Evolutionary conservation across 108 stramenopile genomes (phyloP), one percentile per base, ranked within the genome.

Genomic region (Cyclostephanos tholiformis): DNA sequence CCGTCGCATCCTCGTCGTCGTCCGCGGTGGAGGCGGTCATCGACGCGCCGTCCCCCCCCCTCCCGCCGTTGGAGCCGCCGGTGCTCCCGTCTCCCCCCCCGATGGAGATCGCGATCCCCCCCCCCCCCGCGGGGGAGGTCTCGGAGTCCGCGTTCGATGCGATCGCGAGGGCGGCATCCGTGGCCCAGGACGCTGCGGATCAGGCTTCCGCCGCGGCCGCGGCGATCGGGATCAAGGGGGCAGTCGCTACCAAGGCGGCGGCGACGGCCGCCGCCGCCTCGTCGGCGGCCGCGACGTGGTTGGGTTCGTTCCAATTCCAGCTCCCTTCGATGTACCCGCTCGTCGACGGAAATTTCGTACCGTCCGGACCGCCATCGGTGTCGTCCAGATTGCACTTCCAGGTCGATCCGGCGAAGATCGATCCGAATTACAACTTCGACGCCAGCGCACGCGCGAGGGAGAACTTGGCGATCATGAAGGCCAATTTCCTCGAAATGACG

Each of bases 171-270:
- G 78, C 71, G 8, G 71, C 67, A 1, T 26, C 44, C 22, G 67
- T 41, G 10, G 71, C 78, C 0, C 52, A 61, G 36, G 55, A 64
- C 68, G 78, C 78, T 39, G 78, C 78, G 4, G 71, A 79, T 26
- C 60, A 68, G 39, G 76, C 76, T 6, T 57, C 69, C 0, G 27
- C 62, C 17, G 78, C 78, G 12, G 78, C 78, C 1, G 62, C 72
- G 1, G 67, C 78, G 36, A 72, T 55, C 13, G 65, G 66, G 4
- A 13, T 67, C 29, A 72, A 72, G 58, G 66, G 65, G 7, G 63
- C 55, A 16, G 52, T 67, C 23, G 49, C 67, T n/a, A 38, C 67
- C 13, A 63, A 67, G 41, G 44, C 65, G 3, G 55, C 57, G 30
- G 59, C 71, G 16, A 14, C 65, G 41, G 13, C 23, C 9, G 1